A percentile compares a stretch with the other conserved stretches of the same genome.
phyloP scores from a whole-genome alignment of 139 green algal genomes.

The Microglena sp. region DNA sequence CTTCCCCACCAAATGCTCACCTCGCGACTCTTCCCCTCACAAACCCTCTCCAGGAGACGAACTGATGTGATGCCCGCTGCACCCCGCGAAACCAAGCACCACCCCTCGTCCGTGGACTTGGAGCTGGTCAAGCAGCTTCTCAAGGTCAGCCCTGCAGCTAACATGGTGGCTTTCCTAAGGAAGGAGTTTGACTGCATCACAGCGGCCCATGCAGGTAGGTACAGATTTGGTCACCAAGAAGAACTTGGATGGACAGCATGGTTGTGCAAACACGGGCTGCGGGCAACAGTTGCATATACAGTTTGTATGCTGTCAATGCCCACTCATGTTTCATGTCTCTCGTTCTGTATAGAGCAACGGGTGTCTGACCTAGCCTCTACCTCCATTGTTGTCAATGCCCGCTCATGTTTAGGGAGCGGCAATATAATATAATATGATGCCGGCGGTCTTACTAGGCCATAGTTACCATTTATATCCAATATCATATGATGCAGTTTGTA shows the following conservation, averaged over 20 bases:
- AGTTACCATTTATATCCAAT: too few relatives aligned
- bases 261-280: not conserved
- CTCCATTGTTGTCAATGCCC: too few relatives aligned
- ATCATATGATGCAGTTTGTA: too few relatives aligned
- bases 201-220: constrained; percentile 26
- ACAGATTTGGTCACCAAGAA: not conserved
- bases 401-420: too few relatives aligned
- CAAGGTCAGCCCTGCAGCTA: constrained; percentile 34
- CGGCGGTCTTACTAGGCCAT: too few relatives aligned
- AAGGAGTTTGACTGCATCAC: constrained; percentile 79
- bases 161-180: constrained; percentile 65
- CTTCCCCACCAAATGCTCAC: too few relatives aligned
- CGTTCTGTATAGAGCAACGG: too few relatives aligned
- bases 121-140: constrained; percentile 85
- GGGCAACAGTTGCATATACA: not conserved
- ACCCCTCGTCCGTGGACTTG: constrained; percentile 83
- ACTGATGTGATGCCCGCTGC: constrained; percentile 80
- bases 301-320: too few relatives aligned
- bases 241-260: not conserved
- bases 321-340: too few relatives aligned
- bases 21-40: too few relatives aligned
- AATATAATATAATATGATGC: too few relatives aligned
- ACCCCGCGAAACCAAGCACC: constrained; percentile 53
- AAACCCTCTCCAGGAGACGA: constrained; percentile 48
- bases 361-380: too few relatives aligned